phyloP scores from a whole-genome alignment of 305 asterid species.

The Solanum hybrid region DNA sequence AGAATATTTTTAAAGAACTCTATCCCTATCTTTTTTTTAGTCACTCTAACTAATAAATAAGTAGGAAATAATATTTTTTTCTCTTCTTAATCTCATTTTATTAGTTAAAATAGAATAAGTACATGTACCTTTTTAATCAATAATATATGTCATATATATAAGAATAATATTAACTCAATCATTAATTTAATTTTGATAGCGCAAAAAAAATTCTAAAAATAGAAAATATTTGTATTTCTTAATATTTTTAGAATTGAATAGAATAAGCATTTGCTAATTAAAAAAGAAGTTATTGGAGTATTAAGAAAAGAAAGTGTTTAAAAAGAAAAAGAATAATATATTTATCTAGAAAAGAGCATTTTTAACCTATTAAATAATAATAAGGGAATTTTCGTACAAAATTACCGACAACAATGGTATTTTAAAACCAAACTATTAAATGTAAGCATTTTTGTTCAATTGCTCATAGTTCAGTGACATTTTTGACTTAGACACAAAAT shows the following conservation, averaged over 20 bases:
- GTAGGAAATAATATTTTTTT: too few relatives aligned
- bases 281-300: too few relatives aligned
- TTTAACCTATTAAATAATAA: too few relatives aligned
- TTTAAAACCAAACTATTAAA: too few relatives aligned
- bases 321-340: neutral
- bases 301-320: neutral
- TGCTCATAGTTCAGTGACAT: too few relatives aligned
- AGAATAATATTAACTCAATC: neutral
- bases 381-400: neutral
- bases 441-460: too few relatives aligned
- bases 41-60: neutral
- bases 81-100: too few relatives aligned
- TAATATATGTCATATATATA: too few relatives aligned
- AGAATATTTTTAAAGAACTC: neutral
- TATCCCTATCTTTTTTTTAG: too few relatives aligned
- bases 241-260: neutral
- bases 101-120: too few relatives aligned
- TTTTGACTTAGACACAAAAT: neutral
- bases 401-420: neutral
- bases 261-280: neutral
- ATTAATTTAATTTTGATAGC: neutral
- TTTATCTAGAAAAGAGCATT: neutral
- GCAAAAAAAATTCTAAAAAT: neutral
- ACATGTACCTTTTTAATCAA: too few relatives aligned
- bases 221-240: neutral